Evolutionary conservation across 169 alveolate genomes (phyloP).

Genomic region (Perkinsus olseni): DNA sequence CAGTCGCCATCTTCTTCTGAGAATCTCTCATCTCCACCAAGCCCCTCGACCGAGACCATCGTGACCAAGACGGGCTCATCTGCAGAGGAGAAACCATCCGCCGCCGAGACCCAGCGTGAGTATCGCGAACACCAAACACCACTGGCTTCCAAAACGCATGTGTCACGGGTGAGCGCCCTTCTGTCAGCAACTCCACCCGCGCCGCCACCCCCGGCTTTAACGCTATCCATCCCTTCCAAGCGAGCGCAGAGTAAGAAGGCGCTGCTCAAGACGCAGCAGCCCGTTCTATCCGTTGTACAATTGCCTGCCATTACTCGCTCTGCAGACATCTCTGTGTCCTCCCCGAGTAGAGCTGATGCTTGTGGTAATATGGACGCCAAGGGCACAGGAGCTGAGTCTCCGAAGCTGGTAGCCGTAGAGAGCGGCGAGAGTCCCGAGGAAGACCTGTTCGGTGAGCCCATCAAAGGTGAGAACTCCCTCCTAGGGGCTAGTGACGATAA

Average conservation of each 20-base stretch:
- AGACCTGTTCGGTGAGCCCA: neutral
- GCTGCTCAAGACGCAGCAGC: too few relatives aligned
- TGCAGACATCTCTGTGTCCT: too few relatives aligned
- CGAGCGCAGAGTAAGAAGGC: neutral
- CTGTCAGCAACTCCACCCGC: neutral
- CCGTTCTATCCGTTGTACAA: too few relatives aligned
- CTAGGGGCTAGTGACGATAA: too few relatives aligned
- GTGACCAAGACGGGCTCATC: neutral
- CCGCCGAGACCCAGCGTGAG: too few relatives aligned
- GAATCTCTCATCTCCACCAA: neutral
- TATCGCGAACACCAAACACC: too few relatives aligned
- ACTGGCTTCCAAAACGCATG: too few relatives aligned
- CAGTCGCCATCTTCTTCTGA: neutral
- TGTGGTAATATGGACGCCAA: neutral
- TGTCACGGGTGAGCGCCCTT: too few relatives aligned
- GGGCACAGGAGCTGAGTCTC: neutral
- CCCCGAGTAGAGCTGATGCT: neutral
- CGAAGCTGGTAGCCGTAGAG: neutral
- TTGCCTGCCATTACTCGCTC: too few relatives aligned
- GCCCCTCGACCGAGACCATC: neutral
- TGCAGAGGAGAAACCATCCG: too few relatives aligned
- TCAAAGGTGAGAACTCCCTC: neutral
- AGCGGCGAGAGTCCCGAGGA: neutral
- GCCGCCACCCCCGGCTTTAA: neutral
- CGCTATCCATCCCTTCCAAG: neutral